These are phyloP conservation scores for Dalbergia oliveri DNA, from an alignment of 306 rosid genomes.

Conservation along the genomic window DNA sequence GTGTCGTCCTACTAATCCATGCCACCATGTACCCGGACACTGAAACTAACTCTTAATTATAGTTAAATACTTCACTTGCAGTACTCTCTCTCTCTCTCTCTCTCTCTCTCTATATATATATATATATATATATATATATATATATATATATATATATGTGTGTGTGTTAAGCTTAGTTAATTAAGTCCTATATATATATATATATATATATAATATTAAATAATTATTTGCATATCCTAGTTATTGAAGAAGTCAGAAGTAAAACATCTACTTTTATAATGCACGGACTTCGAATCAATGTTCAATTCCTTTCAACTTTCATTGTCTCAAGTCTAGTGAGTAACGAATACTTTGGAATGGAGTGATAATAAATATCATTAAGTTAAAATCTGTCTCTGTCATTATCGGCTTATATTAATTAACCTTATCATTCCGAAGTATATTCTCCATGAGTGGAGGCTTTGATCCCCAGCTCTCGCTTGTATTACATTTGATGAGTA, in stretches of 20 bases:
- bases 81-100: too few species aligned
- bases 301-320: slow-evolving; percentile 40
- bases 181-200: background rate
- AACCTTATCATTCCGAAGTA: slow-evolving; percentile 39
- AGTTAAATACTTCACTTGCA: slow-evolving; percentile 31
- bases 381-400: slow-evolving; percentile 36
- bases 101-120: too few species aligned
- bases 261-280: slow-evolving; percentile 28
- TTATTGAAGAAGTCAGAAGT: slow-evolving; percentile 1
- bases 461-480: slow-evolving; percentile 23
- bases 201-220: background rate
- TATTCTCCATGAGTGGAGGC: slow-evolving; percentile 41
- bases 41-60: background rate
- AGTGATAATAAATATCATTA: slow-evolving; percentile 5
- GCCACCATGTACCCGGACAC: slow-evolving; percentile 54
- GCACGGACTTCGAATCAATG: background rate
- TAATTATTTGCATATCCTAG: slow-evolving; percentile 42
- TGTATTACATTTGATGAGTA: slow-evolving; percentile 9
- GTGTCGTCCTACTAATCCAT: slow-evolving; percentile 50
- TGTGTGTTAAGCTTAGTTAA: background rate
- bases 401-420: slow-evolving; percentile 20
- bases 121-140: background rate
- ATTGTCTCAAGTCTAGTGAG: slow-evolving; percentile 42
- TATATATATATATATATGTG: background rate
- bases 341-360: slow-evolving; percentile 45